These are phyloP conservation scores for Cyberlindnera nakhonratchasimensis DNA, from an alignment of 805 yeast species.

Conservation along the genomic window DNA sequence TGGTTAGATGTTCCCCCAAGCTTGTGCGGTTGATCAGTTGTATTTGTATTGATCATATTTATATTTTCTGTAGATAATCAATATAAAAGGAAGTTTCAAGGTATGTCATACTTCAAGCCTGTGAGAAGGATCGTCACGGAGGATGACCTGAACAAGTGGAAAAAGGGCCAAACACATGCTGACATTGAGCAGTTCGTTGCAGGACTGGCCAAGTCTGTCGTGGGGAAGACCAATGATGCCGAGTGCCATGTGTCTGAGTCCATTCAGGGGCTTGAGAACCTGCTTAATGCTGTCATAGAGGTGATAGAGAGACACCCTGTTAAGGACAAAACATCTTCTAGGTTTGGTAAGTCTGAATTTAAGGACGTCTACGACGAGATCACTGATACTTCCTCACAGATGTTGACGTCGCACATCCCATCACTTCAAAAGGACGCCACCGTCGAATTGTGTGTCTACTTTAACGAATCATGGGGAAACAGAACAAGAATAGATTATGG, in stretches of 20 bases:
- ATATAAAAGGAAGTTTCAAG: not conserved
- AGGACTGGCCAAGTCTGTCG: constrained; percentile 58
- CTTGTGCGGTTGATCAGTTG: too few relatives aligned
- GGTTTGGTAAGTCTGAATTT: constrained; percentile 93
- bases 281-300: constrained; percentile 44
- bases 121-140: constrained; percentile 48
- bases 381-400: constrained; percentile 25
- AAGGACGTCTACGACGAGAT: constrained; percentile 75
- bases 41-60: too few relatives aligned
- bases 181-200: constrained; percentile 53
- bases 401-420: constrained; percentile 14
- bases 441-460: constrained; percentile 52
- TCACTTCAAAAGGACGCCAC: constrained; percentile 15
- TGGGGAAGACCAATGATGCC: constrained; percentile 54
- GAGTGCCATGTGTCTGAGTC: constrained; percentile 37
- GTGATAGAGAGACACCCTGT: constrained; percentile 64
- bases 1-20: not conserved
- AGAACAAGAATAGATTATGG: constrained; percentile 90
- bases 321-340: constrained; percentile 55
- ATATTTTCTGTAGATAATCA: not conserved
- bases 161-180: constrained; percentile 44
- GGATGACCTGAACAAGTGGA: constrained; percentile 64
- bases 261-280: constrained; percentile 32
- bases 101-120: constrained; percentile 23
- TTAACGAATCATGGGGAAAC: constrained; percentile 80